Base-by-base conservation (phyloP, 306 rosid species). In the Pterocarpus santalinus region DNA sequence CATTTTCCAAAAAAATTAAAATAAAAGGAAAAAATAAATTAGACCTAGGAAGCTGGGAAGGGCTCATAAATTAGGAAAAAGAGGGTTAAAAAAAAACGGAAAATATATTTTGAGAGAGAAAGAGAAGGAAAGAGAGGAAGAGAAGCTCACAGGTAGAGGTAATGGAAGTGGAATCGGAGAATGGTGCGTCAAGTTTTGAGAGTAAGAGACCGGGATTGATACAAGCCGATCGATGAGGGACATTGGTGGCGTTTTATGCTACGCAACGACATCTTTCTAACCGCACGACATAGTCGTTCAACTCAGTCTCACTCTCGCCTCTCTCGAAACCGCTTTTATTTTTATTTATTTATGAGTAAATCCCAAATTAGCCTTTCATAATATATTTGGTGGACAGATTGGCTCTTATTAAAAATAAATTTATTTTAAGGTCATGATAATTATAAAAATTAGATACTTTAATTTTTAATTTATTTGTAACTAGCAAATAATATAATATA, bases 221-320 rank as follows among this genome's bases (percentile, higher is more conserved):
- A n/a, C 64, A 12, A 1, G 2, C 7, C n/a, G 44, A 8, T 4
- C 28, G 53, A 71, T 4, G 64, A 55, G 8, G 8, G 49, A 7
- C 56, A 68, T 0, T 9, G 7, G 15, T 41, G 69, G 76, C 28
- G 69, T 65, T 16, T 72, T 33, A 78, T 57, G 57, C 44, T 13
- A 33, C 10, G 44, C 44, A 63, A 13, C 68, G 32, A 22, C 74
- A 36, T 8, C 5, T 2, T 4, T 63, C 44, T 33, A 22, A 15
- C 43, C 38, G 11, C 3, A 79, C 76, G 69, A 69, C 82, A 57
- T 10, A 30, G 69, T 69, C 76, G 75, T 67, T 76, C 64, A 35
- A 35, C 80, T 44, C 61, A 35, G 17, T 63, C 44, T 13, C 22
- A 10, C 4, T 30, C 38, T 9, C 10, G 3, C 9, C 64, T 8